phyloP scores from a whole-genome alignment of 2,329 filamentous ascomycete genomes.

The Phialophora tarda region DNA sequence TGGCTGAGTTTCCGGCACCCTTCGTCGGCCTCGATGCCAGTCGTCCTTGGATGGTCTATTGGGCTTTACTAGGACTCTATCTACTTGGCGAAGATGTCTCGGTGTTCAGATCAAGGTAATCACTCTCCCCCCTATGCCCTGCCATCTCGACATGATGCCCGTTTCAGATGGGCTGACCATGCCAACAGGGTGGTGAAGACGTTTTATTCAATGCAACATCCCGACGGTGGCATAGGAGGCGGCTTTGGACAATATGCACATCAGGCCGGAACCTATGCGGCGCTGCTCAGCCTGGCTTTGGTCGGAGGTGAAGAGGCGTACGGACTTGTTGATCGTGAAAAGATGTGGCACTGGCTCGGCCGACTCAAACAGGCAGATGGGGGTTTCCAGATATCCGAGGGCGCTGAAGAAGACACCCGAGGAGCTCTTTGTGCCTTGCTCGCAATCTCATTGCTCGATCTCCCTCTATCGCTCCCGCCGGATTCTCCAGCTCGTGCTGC shows the following conservation, averaged over 20 bases:
- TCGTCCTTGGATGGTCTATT: conserved; percentile 93
- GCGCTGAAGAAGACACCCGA: conserved; percentile 90
- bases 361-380: conserved; percentile 84
- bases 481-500: conserved; percentile 69
- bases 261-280: conserved; percentile 85
- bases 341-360: conserved; percentile 91
- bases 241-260: conserved; percentile 91
- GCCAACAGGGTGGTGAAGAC: conserved; percentile 68
- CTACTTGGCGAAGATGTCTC: conserved; percentile 76
- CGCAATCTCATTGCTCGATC: conserved; percentile 78
- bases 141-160: not conserved
- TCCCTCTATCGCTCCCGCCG: conserved; percentile 78
- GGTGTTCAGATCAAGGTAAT: conserved; percentile 66
- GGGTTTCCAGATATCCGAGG: conserved; percentile 84
- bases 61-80: conserved; percentile 77
- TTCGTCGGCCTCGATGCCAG: conserved; percentile 83
- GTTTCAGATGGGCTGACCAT: conserved; percentile 6
- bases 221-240: conserved; percentile 84
- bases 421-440: conserved; percentile 92
- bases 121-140: not conserved
- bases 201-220: conserved; percentile 80
- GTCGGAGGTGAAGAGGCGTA: conserved; percentile 77
- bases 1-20: conserved; percentile 67
- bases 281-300: conserved; percentile 76
- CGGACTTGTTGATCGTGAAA: conserved; percentile 76